Base-by-base conservation (phyloP, 768 basidiomycete species). In the Phaeotremella fagi region DNA sequence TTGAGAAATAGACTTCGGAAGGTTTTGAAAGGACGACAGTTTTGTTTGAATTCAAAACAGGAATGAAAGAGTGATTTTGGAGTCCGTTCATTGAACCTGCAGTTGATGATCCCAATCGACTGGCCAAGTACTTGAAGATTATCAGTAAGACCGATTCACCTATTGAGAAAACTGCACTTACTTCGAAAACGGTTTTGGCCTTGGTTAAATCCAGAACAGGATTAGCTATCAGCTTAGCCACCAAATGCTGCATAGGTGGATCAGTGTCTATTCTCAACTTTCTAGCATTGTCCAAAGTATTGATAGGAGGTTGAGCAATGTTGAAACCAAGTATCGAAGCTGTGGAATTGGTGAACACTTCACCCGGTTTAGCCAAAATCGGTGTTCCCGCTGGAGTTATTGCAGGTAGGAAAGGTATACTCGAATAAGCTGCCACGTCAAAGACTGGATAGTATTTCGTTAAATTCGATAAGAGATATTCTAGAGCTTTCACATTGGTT, bases 391-490 rank as follows among this genome's bases (percentile, higher is more conserved):
- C 77, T 4, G 79, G 77, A 16, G 80, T 77, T 2, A 82, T 62
- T 2, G 90, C 83, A 1, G 94, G 94, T 41, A 99, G 82, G 75
- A 88, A 99, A 0, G 85, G 77, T 7, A 86, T 66, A 23, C 83
- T 75, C 3, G 77, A 74, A 46, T 63, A 64, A 12, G 58, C 59
- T 23, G 64, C 26, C 4, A 66, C 43, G 29, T 57, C 26, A 52
- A 65, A 74, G 23, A 59, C 59, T 25, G 62, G 35, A 48, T 75
- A 92, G 51, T 80, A 80, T 0, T 76, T 78, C 6, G 77, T 68
- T 25, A 85, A 78, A 63, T 92, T 86, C 46, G 88, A 84, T 41
- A 92, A 74, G 27, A 97, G 79, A 75, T 94, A 98, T 51, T 83
- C 83, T 50, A 97, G 77, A 0, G 90, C 90, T 9, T 76, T 72